Evolutionary conservation across 148 eudicot species (phyloP), one percentile per base, ranked within the genome.

Genomic region (Fagopyrum esculentum): DNA sequence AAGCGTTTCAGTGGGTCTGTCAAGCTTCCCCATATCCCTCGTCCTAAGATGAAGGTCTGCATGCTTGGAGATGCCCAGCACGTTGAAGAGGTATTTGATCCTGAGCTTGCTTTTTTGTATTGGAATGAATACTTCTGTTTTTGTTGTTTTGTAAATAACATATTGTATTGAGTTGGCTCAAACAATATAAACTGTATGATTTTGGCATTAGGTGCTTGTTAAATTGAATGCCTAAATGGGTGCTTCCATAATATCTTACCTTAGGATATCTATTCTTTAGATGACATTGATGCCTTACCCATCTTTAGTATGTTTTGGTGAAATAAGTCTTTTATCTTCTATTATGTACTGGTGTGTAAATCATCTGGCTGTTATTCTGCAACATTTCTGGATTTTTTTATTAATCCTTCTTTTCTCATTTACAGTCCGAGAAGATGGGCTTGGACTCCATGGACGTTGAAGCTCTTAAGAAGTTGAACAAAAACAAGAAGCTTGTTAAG

Each of bases 21-120:
- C 52, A 71, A 49, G 55, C 74, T 46, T 19, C 74, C 74, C 13
- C 74, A 71, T 29, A 46, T 46, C 52, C 74, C 74, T 19, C 51
- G 73, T 16, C 73, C 73, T 16, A 69, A 69, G 50, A 69, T 69
- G 73, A 69, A 69, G 50, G 73, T 69, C 13, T 69, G 73, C 73
- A 69, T 69, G 73, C 73, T 69, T 69, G 73, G 73, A 69, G 73
- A 69, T 69, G 73, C 73, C 29, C 73, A 69, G 50, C 73, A 69
- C 17, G 73, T 69, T 45, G 73, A 69, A 16, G 73, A 69, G 73
- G 73, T 69, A 69, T 44, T 8, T 6, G 0, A 2, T 35, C 40
- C 40, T 1, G 40, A 61, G 9, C 70, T 35, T 12, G 4, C 1
- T 64, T n/a, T 35, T 35, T 35, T 56, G 26, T 5, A n/a, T 2